Percentiles rank a stretch among this genome's conserved stretches.
Evolutionary conservation across 2,329 filamentous ascomycete species (phyloP).

Genomic region (Arthrobotrys megalospora): DNA sequence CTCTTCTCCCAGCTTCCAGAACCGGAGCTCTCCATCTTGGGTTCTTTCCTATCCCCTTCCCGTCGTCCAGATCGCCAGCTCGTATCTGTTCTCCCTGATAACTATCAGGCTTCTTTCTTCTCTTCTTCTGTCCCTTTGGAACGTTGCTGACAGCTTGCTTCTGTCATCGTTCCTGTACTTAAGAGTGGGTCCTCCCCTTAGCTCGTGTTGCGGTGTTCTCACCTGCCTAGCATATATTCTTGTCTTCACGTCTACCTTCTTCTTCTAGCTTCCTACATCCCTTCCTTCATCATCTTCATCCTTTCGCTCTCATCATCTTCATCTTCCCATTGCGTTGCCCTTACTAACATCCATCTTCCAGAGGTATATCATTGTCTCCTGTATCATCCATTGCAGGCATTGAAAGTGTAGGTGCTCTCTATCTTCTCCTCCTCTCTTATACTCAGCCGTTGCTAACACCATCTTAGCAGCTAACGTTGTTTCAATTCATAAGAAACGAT

Average conservation of each 20-base stretch:
- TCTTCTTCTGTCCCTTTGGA: not conserved
- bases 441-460: not conserved
- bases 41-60: not conserved
- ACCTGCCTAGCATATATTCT: no score
- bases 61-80: not conserved
- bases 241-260: no score
- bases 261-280: no score
- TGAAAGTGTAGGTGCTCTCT: not conserved
- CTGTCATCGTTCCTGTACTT: not conserved
- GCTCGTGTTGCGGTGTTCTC: not conserved
- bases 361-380: not conserved
- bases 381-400: no score
- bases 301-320: not conserved
- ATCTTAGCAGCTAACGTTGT: not conserved
- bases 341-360: not conserved
- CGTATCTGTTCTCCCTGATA: not conserved
- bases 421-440: no score
- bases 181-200: not conserved
- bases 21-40: not conserved
- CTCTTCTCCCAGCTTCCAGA: constrained; percentile 7
- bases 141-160: not conserved
- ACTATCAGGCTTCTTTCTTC: not conserved
- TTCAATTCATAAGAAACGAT: not conserved
- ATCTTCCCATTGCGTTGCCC: not conserved
- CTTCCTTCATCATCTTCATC: not conserved